Evolutionary conservation across 495 filamentous ascomycete genomes (phyloP).

Genomic region (Podospora didyma): DNA sequence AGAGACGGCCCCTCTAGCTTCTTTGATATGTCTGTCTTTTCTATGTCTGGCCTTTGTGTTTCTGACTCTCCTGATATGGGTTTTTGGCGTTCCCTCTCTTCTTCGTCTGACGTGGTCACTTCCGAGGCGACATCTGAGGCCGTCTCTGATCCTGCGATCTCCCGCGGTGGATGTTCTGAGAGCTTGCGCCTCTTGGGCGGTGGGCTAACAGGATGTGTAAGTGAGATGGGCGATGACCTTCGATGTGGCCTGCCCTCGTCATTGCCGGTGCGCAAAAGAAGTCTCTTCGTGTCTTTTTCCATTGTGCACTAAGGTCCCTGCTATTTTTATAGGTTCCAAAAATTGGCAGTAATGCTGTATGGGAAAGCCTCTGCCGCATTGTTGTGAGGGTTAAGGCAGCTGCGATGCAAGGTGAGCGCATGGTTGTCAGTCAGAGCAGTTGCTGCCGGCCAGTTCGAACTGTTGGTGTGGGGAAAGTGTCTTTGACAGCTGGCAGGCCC

Average conservation of each 20-base stretch:
- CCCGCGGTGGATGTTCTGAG: constrained; percentile 21
- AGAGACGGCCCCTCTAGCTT: too few relatives aligned
- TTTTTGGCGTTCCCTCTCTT: too few relatives aligned
- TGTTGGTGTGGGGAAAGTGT: not conserved
- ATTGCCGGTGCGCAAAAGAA: not conserved
- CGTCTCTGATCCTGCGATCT: constrained; percentile 14
- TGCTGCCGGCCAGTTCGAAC: too few relatives aligned
- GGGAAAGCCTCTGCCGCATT: too few relatives aligned
- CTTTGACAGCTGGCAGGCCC: not conserved
- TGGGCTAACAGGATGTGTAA: constrained; percentile 39
- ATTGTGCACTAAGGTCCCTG: not conserved
- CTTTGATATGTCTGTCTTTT: too few relatives aligned
- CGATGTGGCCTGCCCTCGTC: not conserved
- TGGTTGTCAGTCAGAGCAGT: too few relatives aligned
- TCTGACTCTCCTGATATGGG: too few relatives aligned
- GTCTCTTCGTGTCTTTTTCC: constrained; percentile 9
- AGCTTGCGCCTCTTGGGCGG: constrained; percentile 1
- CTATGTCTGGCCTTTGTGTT: too few relatives aligned
- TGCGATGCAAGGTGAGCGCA: constrained; percentile 32
- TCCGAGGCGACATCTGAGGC: not conserved
- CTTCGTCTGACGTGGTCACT: too few relatives aligned
- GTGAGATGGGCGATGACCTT: constrained; percentile 19
- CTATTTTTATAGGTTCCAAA: not conserved
- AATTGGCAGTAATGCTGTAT: not conserved
- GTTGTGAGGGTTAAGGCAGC: too few relatives aligned